Conservation (phyloP, 139 green algal species). For the Chlorella sp. region DNA sequence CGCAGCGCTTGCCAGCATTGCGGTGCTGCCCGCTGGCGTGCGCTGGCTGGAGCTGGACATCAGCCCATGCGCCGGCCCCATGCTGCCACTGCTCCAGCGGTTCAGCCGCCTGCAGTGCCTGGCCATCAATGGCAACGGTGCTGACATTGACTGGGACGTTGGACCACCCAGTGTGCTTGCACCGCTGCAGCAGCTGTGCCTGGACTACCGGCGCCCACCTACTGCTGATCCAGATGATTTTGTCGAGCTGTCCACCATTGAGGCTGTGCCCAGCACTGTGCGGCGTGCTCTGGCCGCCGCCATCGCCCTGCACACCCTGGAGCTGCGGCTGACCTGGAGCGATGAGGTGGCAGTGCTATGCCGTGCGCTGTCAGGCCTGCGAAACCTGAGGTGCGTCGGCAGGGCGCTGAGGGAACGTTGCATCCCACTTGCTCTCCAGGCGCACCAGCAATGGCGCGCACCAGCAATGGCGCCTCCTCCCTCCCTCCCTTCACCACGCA, state of each 20-base stretch:
- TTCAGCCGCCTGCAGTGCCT: not conserved
- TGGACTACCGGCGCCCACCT: not conserved
- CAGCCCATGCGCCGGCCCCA: not conserved
- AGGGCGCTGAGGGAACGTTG: no score
- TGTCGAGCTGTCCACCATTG: no score
- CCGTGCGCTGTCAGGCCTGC: not conserved
- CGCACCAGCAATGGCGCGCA: no score
- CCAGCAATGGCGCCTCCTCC: no score
- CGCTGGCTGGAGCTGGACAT: not conserved
- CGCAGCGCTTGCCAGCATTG: not conserved
- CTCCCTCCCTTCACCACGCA: no score
- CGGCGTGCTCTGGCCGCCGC: not conserved
- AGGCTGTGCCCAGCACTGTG: not conserved
- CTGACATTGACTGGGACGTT: not conserved
- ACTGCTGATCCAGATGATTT: not conserved
- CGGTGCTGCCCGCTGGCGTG: not conserved
- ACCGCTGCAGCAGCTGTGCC: not conserved
- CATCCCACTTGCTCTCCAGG: no score
- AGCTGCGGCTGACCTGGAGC: not conserved
- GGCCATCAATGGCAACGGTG: not conserved
- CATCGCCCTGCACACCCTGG: not conserved
- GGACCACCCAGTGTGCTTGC: not conserved
- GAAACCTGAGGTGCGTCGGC: not conserved
- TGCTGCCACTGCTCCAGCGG: not conserved
- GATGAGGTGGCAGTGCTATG: not conserved